A percentile compares a stretch with the other conserved stretches of the same genome.
phyloP scores from a whole-genome alignment of 306 rosid species.

The Pyrus communis region DNA sequence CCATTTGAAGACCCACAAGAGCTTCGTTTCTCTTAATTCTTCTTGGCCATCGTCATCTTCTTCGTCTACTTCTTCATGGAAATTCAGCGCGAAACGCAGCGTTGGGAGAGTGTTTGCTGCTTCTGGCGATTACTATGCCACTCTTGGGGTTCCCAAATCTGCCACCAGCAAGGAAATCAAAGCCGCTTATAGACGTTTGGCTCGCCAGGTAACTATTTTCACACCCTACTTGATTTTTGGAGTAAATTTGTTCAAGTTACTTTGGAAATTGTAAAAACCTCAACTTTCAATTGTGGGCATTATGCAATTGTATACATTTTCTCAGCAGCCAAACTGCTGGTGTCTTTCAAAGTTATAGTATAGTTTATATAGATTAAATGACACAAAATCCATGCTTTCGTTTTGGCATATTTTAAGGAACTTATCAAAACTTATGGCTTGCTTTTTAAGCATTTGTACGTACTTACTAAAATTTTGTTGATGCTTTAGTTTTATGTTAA shows the following conservation, averaged over 20 bases:
- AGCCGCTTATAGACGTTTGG: slow-evolving; percentile 87
- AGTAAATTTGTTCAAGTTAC: background rate
- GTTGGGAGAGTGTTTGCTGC: slow-evolving; percentile 42
- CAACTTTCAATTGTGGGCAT: background rate
- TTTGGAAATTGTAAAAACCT: background rate
- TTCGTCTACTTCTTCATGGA: slow-evolving; percentile 8
- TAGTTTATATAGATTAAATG: background rate
- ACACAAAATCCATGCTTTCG: background rate
- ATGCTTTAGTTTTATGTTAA: background rate
- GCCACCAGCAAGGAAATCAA: slow-evolving; percentile 78
- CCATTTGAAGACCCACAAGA: slow-evolving; percentile 37
- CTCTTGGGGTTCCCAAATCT: slow-evolving; percentile 84
- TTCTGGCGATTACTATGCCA: slow-evolving; percentile 75
- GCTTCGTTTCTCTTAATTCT: slow-evolving; percentile 37
- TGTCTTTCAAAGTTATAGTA: background rate
- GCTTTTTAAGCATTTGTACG: background rate
- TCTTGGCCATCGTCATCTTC: background rate
- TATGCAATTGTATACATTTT: background rate
- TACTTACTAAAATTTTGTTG: background rate
- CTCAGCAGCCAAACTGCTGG: background rate
- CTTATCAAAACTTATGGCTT: background rate
- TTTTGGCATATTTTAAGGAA: background rate
- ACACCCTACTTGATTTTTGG: background rate
- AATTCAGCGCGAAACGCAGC: slow-evolving; percentile 32
- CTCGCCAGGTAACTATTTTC: slow-evolving; percentile 77